Evolutionary conservation across 805 yeast species (phyloP), one percentile per base, ranked within the genome.

Genomic region (Cyberlindnera maritima): DNA sequence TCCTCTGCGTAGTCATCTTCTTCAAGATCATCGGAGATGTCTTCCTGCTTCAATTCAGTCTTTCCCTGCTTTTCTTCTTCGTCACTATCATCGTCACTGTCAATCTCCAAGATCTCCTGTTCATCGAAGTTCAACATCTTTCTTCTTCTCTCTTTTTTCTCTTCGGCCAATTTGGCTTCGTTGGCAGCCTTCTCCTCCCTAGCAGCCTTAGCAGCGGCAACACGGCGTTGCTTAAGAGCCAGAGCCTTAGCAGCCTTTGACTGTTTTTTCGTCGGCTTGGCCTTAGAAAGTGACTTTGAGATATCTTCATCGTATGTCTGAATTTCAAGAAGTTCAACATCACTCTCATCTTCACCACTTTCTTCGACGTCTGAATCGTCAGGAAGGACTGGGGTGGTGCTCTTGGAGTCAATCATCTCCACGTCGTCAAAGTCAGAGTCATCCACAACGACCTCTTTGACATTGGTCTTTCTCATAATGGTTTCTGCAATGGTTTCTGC

Each of bases 61-160:
- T 8, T 13, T 13, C 15, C 15, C 7, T 9, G 21, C 10, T 41
- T 47, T 9, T 47, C 54, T 19, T 44, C 32, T 7, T 48, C 42
- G 8, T 49, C 50, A 10, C 44, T 41, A 12, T 51, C 58, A 4
- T 35, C 52, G 2, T 44, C 44, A n/a, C 44, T 54, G 19, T 46
- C 39, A 15, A 52, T 40, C 4, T 56, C 48, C 20, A 43, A 43
- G 48, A 32, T 39, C 49, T 39, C 50, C 26, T 36, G 44, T 14
- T 46, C 42, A 5, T 46, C 49, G 17, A 46, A 46, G 20, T 41
- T 33, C 5, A 46, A 8, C 36, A 23, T 11, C 17, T 25, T 11
- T 26, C 33, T 29, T 18, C 43, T 34, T 39, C 31, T 38, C 13
- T 19, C 26, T 7, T 10, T 17, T 12, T 23, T 6, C 31, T 21